Conservation (phyloP, 2,329 filamentous ascomycete genomes). For the Chalara sp. region DNA sequence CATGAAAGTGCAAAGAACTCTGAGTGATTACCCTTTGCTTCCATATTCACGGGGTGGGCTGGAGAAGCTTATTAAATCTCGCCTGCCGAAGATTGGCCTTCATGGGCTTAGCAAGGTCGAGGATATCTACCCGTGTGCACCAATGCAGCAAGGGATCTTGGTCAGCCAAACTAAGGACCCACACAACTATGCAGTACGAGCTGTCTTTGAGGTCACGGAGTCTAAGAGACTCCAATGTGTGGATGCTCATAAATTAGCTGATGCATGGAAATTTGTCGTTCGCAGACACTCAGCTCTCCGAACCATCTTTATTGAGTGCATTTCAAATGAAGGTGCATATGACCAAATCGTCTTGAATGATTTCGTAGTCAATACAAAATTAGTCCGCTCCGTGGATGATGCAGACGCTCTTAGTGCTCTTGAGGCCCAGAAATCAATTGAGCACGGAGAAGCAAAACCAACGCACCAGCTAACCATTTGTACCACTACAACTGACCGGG, state of each 20-base stretch:
- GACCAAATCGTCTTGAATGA: slow-evolving; percentile 23
- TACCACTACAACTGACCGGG: not conserved
- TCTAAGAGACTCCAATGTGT: too few relatives aligned
- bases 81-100: slow-evolving; percentile 3
- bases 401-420: too few relatives aligned
- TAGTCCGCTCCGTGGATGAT: too few relatives aligned
- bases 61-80: slow-evolving; percentile 1
- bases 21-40: not conserved
- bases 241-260: too few relatives aligned
- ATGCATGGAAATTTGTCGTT: too few relatives aligned
- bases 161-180: slow-evolving; percentile 8
- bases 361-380: not conserved
- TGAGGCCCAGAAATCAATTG: too few relatives aligned
- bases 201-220: slow-evolving; percentile 9
- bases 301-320: slow-evolving; percentile 16
- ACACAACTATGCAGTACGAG: slow-evolving; percentile 7
- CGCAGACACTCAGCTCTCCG: slow-evolving; percentile 9
- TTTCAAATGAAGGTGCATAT: slow-evolving; percentile 4
- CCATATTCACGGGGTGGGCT: too few relatives aligned
- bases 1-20: too few relatives aligned
- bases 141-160: slow-evolving; percentile 14
- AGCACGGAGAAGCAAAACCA: too few relatives aligned
- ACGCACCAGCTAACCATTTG: too few relatives aligned
- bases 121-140: slow-evolving; percentile 13
- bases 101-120: slow-evolving; percentile 5